Evolutionary conservation across 1,284 basidiomycete genomes (phyloP).

Genomic region (Irpex rosettiformis): DNA sequence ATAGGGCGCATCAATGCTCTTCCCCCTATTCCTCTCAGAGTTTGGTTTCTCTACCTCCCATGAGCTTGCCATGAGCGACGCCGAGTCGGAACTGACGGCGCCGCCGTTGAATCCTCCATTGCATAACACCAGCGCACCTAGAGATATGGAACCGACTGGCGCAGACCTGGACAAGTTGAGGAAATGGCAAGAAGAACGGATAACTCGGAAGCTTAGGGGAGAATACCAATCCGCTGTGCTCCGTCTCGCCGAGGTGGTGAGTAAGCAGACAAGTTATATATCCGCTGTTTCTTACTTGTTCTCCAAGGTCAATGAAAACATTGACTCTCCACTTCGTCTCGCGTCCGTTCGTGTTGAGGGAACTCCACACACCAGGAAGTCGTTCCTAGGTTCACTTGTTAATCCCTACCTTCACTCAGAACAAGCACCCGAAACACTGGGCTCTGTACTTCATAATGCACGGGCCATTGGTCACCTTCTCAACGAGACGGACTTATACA

Average conservation of each 20-base stretch:
- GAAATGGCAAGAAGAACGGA: conserved; percentile 69
- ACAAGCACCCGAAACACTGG: conserved; percentile 43
- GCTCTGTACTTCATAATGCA: conserved; percentile 66
- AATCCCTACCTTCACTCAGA: conserved; percentile 52
- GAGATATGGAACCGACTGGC: conserved; percentile 48
- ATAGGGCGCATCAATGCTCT: conserved; percentile 2
- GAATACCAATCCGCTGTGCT: conserved; percentile 75
- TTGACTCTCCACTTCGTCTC: conserved; percentile 58
- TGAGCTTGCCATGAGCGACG: conserved; percentile 12
- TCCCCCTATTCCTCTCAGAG: background rate
- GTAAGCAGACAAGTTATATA: conserved; percentile 23
- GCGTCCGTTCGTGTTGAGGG: conserved; percentile 81
- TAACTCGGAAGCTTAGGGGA: conserved; percentile 63
- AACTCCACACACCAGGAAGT: conserved; percentile 66
- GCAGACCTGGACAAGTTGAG: conserved; percentile 48
- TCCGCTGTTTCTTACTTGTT: conserved; percentile 42
- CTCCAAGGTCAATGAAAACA: conserved; percentile 63
- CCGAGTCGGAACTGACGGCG: conserved; percentile 25
- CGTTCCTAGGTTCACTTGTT: conserved; percentile 80
- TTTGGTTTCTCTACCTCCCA: background rate
- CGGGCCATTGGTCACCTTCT: conserved; percentile 64
- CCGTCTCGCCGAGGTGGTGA: conserved; percentile 69
- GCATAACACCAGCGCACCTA: conserved; percentile 47
- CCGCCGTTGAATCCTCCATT: conserved; percentile 47
- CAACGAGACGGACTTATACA: conserved; percentile 73